Evolutionary conservation across 257 asterid genomes (phyloP), one percentile per base, ranked within the genome.

Genomic region (Solanum habrochaites): DNA sequence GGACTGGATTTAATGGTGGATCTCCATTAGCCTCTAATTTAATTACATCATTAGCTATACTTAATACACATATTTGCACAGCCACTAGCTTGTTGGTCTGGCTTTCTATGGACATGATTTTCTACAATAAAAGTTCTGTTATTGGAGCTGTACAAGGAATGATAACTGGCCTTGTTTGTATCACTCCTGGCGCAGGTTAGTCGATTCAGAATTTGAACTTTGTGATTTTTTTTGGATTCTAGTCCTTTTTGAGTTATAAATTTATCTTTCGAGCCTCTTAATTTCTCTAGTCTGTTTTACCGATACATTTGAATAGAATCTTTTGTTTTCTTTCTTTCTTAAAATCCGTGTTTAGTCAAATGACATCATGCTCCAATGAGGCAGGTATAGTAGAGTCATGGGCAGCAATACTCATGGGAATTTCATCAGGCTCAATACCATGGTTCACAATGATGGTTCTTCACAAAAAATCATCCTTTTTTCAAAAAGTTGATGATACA

Each of bases 391-490:
- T 95, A 23, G 94, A 93, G 18, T 83, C 95, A 32, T 94, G 98
- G 98, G 96, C 98, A 2, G 98, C 96, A 43, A 27, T 92, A 6
- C 72, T 95, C 1, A 95, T 94, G 98, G 98, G 98, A 6, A 85
- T 89, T 16, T 82, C 91, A 29, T 93, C 98, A 32, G 98, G 98
- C 73, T 88, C 92, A 27, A 45, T 94, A 9, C 98, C 98, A 8
- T 95, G 98, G 97, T 92, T 71, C 93, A 95, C 98, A 5, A 95
- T 94, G 98, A 95, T 95, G 98, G 93, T 93, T 31, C n/a, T 95
- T 14, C 95, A 92, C 96, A 92, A 91, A 89, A 95, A 92, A 89
- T 92, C 90, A 2, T 83, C 92, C 66, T 93, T 94, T 85, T 89
- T 95, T 86, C 98, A 94, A 87, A 85, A 74, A 29, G 96, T 95